These are phyloP conservation scores for Antrodiella citrinella DNA, from an alignment of 768 basidiomycete genomes.

Conservation along the genomic window DNA sequence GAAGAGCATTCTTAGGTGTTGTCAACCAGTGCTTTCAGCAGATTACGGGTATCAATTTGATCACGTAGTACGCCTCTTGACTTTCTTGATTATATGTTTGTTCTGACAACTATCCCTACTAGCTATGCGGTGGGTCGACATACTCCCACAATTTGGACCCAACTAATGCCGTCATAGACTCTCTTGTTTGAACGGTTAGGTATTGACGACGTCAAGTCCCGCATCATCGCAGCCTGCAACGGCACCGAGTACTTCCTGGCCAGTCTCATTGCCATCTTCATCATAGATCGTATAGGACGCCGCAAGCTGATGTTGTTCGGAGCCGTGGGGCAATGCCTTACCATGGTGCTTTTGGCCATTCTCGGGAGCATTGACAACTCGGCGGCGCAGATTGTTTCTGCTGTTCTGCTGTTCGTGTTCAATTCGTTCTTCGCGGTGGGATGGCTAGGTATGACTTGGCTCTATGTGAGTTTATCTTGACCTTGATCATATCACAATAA, in stretches of 20 bases:
- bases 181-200: constrained; percentile 52
- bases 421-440: constrained; percentile 65
- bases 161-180: constrained; percentile 24
- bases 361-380: constrained; percentile 43
- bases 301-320: constrained; percentile 67
- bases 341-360: constrained; percentile 54
- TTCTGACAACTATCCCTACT: constrained; percentile 15
- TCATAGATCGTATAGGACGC: constrained; percentile 68
- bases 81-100: constrained; percentile 4
- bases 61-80: constrained; percentile 45
- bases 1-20: constrained; percentile 46
- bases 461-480: constrained; percentile 39
- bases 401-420: constrained; percentile 58
- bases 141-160: neutral
- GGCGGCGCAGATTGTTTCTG: constrained; percentile 41
- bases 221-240: constrained; percentile 58
- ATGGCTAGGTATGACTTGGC: constrained; percentile 67
- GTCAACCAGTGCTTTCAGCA: constrained; percentile 62
- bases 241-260: constrained; percentile 68
- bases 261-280: constrained; percentile 61
- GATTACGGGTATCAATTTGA: constrained; percentile 59
- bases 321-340: constrained; percentile 47
- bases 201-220: constrained; percentile 46
- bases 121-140: constrained; percentile 23
- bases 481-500: neutral